Conservation (phyloP, 1,284 basidiomycete species). For the Stygiomarasmius scandens region DNA sequence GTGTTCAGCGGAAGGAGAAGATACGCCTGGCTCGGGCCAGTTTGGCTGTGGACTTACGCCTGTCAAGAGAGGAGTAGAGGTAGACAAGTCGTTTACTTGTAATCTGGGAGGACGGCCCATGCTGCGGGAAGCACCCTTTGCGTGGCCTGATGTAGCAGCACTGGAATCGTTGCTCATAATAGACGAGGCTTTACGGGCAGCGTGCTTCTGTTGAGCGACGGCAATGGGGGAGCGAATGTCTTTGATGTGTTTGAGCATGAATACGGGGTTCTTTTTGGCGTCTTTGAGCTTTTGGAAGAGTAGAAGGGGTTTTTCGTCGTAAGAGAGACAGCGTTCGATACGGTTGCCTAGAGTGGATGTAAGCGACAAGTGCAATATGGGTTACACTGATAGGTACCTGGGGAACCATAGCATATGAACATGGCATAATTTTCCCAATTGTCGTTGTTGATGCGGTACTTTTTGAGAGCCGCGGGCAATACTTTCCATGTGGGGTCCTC, state of each 20-base stretch:
- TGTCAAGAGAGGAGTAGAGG: constrained; percentile 33
- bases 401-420: constrained; percentile 96
- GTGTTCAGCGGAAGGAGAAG: constrained; percentile 61
- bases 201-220: constrained; percentile 93
- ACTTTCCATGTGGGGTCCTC: constrained; percentile 99
- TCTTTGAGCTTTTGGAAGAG: constrained; percentile 98
- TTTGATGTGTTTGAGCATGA: constrained; percentile 98
- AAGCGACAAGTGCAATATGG: constrained; percentile 4
- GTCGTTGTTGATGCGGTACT: constrained; percentile 98
- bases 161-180: constrained; percentile 39
- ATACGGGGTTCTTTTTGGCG: constrained; percentile 95
- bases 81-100: constrained; percentile 60
- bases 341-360: constrained; percentile 55
- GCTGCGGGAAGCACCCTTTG: constrained; percentile 38
- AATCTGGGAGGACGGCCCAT: constrained; percentile 62
- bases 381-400: constrained; percentile 55
- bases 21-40: constrained; percentile 69
- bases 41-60: constrained; percentile 60
- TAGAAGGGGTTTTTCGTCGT: constrained; percentile 96
- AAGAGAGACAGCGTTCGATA: constrained; percentile 92
- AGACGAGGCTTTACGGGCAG: constrained; percentile 72
- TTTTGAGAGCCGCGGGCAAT: constrained; percentile 95
- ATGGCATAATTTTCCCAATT: constrained; percentile 99
- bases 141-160: constrained; percentile 41
- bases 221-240: constrained; percentile 97